Conservation (phyloP, 768 basidiomycete species). For the Boletus tomentosulus region DNA sequence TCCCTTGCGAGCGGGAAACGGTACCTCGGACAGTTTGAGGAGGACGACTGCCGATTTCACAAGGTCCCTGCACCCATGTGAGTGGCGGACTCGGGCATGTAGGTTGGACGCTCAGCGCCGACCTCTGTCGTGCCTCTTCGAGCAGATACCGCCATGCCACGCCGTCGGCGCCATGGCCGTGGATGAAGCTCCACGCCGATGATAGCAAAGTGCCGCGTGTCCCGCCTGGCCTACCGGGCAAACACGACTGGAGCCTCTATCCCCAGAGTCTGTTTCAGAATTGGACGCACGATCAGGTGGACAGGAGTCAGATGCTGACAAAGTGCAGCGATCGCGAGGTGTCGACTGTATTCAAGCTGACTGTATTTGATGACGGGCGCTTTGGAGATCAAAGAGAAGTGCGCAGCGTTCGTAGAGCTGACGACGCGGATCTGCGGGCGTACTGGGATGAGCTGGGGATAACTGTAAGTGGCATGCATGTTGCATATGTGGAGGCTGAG, state of each 20-base stretch:
- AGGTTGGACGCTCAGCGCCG: neutral
- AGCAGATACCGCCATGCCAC: slow-evolving; percentile 32
- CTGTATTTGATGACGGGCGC: slow-evolving; percentile 12
- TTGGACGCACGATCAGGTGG: slow-evolving; percentile 46
- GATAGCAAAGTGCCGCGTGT: neutral
- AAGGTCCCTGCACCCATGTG: slow-evolving; percentile 22
- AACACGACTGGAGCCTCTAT: slow-evolving; percentile 35
- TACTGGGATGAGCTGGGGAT: slow-evolving; percentile 28
- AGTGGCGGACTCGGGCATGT: neutral
- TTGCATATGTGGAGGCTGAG: neutral
- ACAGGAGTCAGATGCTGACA: slow-evolving; percentile 32
- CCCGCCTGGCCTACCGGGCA: neutral
- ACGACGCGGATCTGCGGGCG: slow-evolving; percentile 10
- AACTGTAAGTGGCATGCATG: slow-evolving; percentile 19
- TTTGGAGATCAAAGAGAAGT: slow-evolving; percentile 15
- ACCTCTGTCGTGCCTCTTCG: neutral
- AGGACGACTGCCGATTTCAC: neutral
- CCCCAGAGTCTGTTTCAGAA: slow-evolving; percentile 50
- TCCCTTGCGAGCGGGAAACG: neutral
- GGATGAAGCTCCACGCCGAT: slow-evolving; percentile 29
- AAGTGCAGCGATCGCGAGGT: slow-evolving; percentile 11
- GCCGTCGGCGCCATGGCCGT: slow-evolving; percentile 41
- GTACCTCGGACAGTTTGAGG: neutral
- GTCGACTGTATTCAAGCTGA: slow-evolving; percentile 20
- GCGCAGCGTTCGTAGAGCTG: slow-evolving; percentile 10